Conservation (phyloP, 2,329 filamentous ascomycete species). For the Rugonectria rugulosa region DNA sequence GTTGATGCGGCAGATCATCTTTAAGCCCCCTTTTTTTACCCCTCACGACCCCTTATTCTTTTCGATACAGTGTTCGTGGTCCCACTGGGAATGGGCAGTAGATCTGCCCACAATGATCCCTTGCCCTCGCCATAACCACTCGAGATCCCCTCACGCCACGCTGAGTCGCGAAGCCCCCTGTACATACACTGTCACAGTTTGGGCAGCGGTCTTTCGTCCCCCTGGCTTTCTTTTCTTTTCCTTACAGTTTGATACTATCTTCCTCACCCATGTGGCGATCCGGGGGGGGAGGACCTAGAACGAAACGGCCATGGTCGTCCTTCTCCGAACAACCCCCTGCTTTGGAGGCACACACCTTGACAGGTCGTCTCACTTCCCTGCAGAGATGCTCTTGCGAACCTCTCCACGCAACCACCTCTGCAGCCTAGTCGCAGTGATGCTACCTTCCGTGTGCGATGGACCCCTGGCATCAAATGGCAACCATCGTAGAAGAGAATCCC, state of each 20-base stretch:
- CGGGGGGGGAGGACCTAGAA: neutral
- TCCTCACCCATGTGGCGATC: slow-evolving; percentile 16
- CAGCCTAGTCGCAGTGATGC: too few relatives aligned
- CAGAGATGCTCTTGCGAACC: neutral
- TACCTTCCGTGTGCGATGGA: too few relatives aligned
- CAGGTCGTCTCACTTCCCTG: neutral
- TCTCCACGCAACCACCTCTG: neutral
- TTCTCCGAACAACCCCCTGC: neutral
- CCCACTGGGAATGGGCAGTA: too few relatives aligned
- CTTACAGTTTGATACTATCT: too few relatives aligned
- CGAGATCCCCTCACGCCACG: slow-evolving; percentile 10
- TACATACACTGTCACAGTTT: too few relatives aligned
- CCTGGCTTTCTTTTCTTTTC: neutral
- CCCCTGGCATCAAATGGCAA: neutral
- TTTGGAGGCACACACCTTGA: too few relatives aligned
- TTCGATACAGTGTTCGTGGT: neutral
- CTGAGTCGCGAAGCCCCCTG: neutral
- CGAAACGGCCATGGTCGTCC: neutral
- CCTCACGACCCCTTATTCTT: neutral
- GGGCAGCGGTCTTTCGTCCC: too few relatives aligned
- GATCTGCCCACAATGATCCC: slow-evolving; percentile 2
- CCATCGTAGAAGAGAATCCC: neutral
- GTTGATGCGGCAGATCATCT: slow-evolving; percentile 5
- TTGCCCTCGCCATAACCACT: neutral
- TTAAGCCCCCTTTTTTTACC: neutral